phyloP scores from a whole-genome alignment of 805 yeast genomes.

The Candida tibetensis region DNA sequence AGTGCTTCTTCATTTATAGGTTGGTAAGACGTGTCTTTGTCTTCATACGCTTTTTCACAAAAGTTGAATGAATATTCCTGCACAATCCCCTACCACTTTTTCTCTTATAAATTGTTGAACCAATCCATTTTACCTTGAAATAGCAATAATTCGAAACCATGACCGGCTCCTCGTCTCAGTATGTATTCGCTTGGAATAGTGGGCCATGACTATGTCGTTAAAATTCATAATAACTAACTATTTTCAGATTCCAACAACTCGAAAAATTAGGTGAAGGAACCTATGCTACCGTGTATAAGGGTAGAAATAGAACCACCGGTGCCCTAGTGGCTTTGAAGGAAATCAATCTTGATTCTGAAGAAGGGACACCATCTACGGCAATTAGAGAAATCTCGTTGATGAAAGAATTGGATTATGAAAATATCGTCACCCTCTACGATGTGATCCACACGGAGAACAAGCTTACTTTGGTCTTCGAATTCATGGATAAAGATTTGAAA shows the following conservation, averaged over 20 bases:
- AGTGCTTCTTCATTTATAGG: too few relatives aligned
- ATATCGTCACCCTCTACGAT: slow-evolving; percentile 88
- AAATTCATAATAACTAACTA: slow-evolving; percentile 12
- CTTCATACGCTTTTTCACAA: too few relatives aligned
- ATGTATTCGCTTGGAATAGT: too few relatives aligned
- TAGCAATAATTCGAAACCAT: slow-evolving; percentile 9
- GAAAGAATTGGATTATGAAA: slow-evolving; percentile 92
- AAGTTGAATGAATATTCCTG: not conserved
- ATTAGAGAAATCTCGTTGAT: slow-evolving; percentile 92
- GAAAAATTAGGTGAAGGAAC: slow-evolving; percentile 94
- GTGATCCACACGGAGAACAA: slow-evolving; percentile 97
- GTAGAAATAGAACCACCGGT: slow-evolving; percentile 79
- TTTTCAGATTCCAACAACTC: slow-evolving; percentile 47
- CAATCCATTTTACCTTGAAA: not conserved
- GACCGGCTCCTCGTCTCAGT: slow-evolving; percentile 47
- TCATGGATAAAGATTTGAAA: slow-evolving; percentile 89
- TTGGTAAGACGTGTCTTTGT: too few relatives aligned
- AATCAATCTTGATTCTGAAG: slow-evolving; percentile 91
- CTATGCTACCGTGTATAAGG: slow-evolving; percentile 98
- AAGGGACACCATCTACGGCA: slow-evolving; percentile 98
- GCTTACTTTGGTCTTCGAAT: slow-evolving; percentile 88
- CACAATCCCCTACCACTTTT: not conserved
- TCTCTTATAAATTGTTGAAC: slow-evolving; percentile 7
- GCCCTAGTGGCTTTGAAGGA: slow-evolving; percentile 93
- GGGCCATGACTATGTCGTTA: not conserved